Evolutionary conservation across 495 filamentous ascomycete genomes (phyloP), one percentile per base, ranked within the genome.

Genomic region (Physcia stellaris): DNA sequence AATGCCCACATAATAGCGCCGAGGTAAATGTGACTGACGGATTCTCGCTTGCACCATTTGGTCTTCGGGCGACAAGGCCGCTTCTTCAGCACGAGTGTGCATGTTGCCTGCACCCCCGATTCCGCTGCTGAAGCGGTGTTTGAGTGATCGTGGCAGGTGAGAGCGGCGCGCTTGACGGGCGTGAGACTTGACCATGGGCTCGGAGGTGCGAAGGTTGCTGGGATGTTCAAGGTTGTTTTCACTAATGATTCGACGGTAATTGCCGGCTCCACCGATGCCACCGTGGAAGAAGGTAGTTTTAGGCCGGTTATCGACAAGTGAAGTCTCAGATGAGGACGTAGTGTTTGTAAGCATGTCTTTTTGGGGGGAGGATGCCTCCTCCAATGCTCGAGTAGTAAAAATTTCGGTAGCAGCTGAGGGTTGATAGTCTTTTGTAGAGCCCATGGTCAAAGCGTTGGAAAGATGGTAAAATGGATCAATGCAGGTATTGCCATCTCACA

Each of bases 191-290:
- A 35, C 40, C 17, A 26, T 32, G n/a, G n/a, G n/a, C n/a, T 36
- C 44, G 29, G 34, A 32, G 24, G 39, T 39, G 35, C 36, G 35
- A 21, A 24, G 37, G 24, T 20, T 28, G n/a, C n/a, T n/a, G n/a
- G n/a, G n/a, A n/a, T n/a, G n/a, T 12, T 29, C 32, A 4, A 16
- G 24, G 16, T 47, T 42, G n/a, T 37, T 31, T 13, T 46, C 39
- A 6, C 30, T 30, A 18, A 41, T 45, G n/a, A 42, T 41, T 39
- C 50, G 49, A 29, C 41, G 50, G 28, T 53, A 53, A 17, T 53
- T 53, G 3, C 50, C 50, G 5, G 43, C 43, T 13, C 50, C 50
- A 1, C 50, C 50, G n/a, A 53, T 49, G 13, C 50, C 46, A 19
- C 38, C 37, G 36, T 49, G 50, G 27, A 49, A 44, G 18, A 47